These are phyloP conservation scores for Kwoniella sp. DNA, from an alignment of 768 basidiomycete genomes.

Conservation along the genomic window DNA sequence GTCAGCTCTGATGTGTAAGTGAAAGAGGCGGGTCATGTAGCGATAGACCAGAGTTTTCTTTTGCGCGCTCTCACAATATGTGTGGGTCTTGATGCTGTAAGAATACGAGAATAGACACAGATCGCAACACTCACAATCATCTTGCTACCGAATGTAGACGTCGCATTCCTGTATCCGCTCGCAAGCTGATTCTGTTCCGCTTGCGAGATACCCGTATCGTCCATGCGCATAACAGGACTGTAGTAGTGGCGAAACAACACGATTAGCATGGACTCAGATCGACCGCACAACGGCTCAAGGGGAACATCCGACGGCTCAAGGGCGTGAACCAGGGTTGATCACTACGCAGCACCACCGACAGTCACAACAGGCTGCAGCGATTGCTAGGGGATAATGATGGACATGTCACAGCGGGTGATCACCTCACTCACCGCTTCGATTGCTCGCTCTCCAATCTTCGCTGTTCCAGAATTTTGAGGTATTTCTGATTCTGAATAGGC, in stretches of 20 bases:
- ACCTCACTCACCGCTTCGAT: conserved; percentile 32
- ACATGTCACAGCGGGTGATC: too few relatives aligned
- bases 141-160: conserved; percentile 27
- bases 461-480: conserved; percentile 37
- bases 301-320: not conserved
- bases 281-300: too few relatives aligned
- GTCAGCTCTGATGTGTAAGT: too few relatives aligned
- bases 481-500: conserved; percentile 34
- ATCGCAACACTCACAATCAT: conserved; percentile 36
- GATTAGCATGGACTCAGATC: too few relatives aligned
- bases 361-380: too few relatives aligned
- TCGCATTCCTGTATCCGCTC: conserved; percentile 43
- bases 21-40: too few relatives aligned
- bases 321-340: too few relatives aligned
- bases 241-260: not conserved
- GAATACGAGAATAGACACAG: not conserved
- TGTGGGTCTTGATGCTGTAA: too few relatives aligned
- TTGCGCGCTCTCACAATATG: too few relatives aligned
- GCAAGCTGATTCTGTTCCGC: conserved; percentile 43
- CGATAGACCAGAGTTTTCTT: too few relatives aligned
- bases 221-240: conserved; percentile 40
- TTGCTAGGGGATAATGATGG: too few relatives aligned
- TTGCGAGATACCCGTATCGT: conserved; percentile 30
- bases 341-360: too few relatives aligned
- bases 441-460: conserved; percentile 37